These are phyloP conservation scores for Theobroma grandiflorum DNA, from an alignment of 441 rosid genomes.

Conservation along the genomic window DNA sequence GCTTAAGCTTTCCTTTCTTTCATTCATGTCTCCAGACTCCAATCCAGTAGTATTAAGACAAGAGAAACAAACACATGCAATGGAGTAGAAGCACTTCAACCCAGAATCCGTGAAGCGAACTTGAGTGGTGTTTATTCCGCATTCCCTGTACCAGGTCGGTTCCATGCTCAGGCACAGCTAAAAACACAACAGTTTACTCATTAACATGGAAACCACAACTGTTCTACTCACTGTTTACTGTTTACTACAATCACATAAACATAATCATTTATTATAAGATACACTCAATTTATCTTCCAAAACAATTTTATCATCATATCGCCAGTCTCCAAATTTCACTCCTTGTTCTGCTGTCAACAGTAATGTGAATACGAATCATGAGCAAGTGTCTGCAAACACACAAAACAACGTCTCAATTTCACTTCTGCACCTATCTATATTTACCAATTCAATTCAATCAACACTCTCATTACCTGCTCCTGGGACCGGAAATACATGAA, in stretches of 20 bases:
- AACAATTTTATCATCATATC: neutral
- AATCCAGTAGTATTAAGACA: too few species aligned
- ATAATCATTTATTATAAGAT: neutral
- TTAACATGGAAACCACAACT: neutral
- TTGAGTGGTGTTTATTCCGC: too few species aligned
- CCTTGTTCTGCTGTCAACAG: constrained; percentile 30
- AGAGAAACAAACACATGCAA: too few species aligned
- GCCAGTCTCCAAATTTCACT: neutral
- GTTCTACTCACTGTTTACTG: neutral
- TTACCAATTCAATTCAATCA: constrained; percentile 7
- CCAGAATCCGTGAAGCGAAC: too few species aligned
- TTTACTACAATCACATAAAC: neutral
- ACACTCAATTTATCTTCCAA: neutral
- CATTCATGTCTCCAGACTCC: too few species aligned
- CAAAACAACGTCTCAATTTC: constrained; percentile 3
- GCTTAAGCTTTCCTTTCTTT: too few species aligned
- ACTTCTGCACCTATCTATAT: neutral
- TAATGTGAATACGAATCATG: constrained; percentile 68
- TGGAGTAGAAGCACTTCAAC: too few species aligned
- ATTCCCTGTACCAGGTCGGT: too few species aligned
- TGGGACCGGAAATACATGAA: constrained; percentile 94
- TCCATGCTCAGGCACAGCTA: neutral
- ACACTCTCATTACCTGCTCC: constrained; percentile 70
- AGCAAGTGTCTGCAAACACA: constrained; percentile 74
- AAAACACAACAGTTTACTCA: neutral